Conservation (phyloP, 345 rosid genomes). For the Salix dunnii region DNA sequence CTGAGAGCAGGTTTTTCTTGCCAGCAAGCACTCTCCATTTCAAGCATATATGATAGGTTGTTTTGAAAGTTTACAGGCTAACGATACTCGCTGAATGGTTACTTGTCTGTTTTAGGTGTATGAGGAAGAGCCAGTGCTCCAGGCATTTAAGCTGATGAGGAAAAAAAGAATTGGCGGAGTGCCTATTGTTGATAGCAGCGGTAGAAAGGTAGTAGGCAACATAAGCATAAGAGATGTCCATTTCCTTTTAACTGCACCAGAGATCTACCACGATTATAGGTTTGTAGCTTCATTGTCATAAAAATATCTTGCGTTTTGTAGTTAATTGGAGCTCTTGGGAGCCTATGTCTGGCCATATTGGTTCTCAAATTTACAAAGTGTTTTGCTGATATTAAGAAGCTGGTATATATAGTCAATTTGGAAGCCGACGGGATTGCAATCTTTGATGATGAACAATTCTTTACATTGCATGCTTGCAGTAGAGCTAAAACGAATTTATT, state of each 20-base stretch:
- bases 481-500: neutral
- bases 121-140: conserved; percentile 95
- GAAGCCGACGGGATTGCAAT: neutral
- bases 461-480: neutral
- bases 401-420: neutral
- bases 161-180: conserved; percentile 72
- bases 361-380: neutral
- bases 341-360: neutral
- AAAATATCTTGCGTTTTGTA: neutral
- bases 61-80: neutral
- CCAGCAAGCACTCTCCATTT: neutral
- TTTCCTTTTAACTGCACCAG: conserved; percentile 86
- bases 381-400: neutral
- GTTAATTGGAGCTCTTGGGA: neutral
- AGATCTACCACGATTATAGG: conserved; percentile 87
- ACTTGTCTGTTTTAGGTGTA: conserved; percentile 47
- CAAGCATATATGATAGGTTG: neutral
- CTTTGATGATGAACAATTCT: neutral
- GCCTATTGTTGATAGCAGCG: conserved; percentile 61
- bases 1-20: neutral
- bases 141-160: conserved; percentile 92
- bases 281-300: conserved; percentile 16
- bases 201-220: conserved; percentile 72
- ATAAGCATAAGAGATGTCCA: conserved; percentile 90
- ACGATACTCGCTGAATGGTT: neutral